A percentile compares a stretch with the other conserved stretches of the same genome.
Evolutionary conservation across 805 yeast species (phyloP).

Genomic region (Debaryomyces maramus): DNA sequence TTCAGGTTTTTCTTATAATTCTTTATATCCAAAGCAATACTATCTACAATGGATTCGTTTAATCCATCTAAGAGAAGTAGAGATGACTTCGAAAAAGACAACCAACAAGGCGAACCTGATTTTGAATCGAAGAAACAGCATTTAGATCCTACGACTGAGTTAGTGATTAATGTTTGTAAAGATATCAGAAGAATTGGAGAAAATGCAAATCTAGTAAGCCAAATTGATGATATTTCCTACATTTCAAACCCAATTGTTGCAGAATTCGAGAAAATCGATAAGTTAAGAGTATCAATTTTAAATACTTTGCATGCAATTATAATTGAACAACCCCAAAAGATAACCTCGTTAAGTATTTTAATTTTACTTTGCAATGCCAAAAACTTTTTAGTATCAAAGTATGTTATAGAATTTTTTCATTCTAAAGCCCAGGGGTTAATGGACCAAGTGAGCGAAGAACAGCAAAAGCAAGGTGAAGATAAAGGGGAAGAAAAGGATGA

Average conservation of each 20-base stretch:
- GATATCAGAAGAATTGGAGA: constrained; percentile 47
- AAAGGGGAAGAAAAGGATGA: constrained; percentile 1
- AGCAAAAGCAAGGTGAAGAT: constrained; percentile 8
- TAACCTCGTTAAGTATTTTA: constrained; percentile 67
- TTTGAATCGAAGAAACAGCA: constrained; percentile 38
- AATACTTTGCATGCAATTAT: constrained; percentile 67
- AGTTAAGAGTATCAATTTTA: constrained; percentile 58
- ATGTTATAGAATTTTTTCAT: constrained; percentile 68
- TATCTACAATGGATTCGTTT: constrained; percentile 7
- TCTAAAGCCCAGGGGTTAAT: constrained; percentile 59
- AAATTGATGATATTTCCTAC: constrained; percentile 56
- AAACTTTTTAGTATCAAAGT: constrained; percentile 64
- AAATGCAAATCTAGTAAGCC: constrained; percentile 37
- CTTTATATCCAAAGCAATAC: not conserved
- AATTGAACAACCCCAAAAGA: constrained; percentile 89
- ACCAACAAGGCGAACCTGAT: constrained; percentile 15
- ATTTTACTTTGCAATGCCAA: constrained; percentile 65
- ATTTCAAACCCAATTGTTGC: constrained; percentile 66
- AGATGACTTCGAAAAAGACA: constrained; percentile 28
- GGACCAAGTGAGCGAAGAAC: constrained; percentile 24
- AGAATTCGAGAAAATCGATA: constrained; percentile 62
- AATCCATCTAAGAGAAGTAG: constrained; percentile 27
- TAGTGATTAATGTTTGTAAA: constrained; percentile 44
- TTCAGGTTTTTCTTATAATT: not conserved
- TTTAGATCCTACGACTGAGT: constrained; percentile 41